Conservation (phyloP, 2,329 filamentous ascomycete species). For the Cryphonectria naterciae region DNA sequence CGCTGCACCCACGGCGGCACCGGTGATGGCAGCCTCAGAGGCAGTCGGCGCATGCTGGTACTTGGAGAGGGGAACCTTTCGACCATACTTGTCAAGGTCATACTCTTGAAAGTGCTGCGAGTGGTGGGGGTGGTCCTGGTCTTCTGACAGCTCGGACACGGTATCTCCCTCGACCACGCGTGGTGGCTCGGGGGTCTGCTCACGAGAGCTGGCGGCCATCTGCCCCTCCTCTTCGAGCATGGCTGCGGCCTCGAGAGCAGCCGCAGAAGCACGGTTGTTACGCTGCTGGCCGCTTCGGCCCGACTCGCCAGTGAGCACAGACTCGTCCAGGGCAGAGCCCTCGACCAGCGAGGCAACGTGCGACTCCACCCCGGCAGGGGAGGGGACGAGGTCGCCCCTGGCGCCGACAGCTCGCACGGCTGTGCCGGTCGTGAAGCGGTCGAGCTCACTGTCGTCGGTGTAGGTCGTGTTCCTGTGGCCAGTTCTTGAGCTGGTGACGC, state of each 20-base stretch:
- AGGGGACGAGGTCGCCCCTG: conserved; percentile 78
- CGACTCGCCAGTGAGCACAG: conserved; percentile 68
- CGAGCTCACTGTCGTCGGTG: conserved; percentile 59
- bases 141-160: conserved; percentile 45
- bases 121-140: conserved; percentile 48
- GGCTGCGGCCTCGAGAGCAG: conserved; percentile 40
- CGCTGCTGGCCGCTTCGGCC: conserved; percentile 55
- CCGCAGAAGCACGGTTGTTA: conserved; percentile 44
- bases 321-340: conserved; percentile 71
- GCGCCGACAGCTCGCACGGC: conserved; percentile 72
- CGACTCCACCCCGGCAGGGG: conserved; percentile 77
- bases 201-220: conserved; percentile 38
- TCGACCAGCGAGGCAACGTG: conserved; percentile 85
- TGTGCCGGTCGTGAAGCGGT: conserved; percentile 66
- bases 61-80: conserved; percentile 53
- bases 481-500: conserved; percentile 55
- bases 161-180: conserved; percentile 45
- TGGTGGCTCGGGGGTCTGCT: conserved; percentile 46
- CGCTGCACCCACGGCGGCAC: conserved; percentile 57
- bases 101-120: conserved; percentile 53
- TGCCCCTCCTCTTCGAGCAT: conserved; percentile 40
- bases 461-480: conserved; percentile 59
- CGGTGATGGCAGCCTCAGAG: conserved; percentile 61
- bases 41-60: conserved; percentile 58
- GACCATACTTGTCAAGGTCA: conserved; percentile 61